Percentiles rank a stretch among this genome's conserved stretches.
Conservation (phyloP, 768 basidiomycete genomes). For the Termitomyces sp. region DNA sequence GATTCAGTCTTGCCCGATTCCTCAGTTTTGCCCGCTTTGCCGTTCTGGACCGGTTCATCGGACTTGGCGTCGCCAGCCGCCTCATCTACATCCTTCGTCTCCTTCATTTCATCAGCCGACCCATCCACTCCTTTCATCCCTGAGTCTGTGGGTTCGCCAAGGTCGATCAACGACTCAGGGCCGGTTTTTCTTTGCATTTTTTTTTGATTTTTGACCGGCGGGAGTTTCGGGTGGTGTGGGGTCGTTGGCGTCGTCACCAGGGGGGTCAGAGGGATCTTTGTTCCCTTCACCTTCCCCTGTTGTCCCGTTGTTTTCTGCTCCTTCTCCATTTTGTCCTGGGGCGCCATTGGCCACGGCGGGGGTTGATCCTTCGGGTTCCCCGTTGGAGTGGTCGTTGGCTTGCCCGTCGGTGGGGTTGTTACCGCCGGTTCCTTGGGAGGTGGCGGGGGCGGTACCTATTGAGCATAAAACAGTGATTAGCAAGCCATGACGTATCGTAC, state of each 20-base stretch:
- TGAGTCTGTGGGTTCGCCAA: background rate
- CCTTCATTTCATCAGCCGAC: background rate
- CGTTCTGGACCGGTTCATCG: background rate
- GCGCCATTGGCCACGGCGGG: background rate
- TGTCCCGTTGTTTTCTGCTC: background rate
- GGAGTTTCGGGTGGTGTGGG: background rate
- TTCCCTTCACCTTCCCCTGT: background rate
- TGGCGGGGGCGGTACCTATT: background rate
- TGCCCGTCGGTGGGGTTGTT: background rate
- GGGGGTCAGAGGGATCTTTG: too few species aligned
- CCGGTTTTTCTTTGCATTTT: background rate
- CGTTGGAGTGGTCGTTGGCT: background rate
- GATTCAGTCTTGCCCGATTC: background rate
- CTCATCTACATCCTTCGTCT: background rate
- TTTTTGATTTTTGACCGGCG: background rate
- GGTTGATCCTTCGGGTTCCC: background rate
- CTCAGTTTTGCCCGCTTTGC: background rate
- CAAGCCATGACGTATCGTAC: background rate
- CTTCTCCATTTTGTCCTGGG: background rate
- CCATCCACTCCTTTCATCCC: background rate
- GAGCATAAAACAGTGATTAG: conserved; percentile 1
- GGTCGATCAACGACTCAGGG: conserved; percentile 1
- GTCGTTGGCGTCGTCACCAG: background rate
- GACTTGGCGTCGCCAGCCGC: background rate
- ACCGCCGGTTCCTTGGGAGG: background rate